phyloP scores from a whole-genome alignment of 2,329 filamentous ascomycete species.

The Xylariaceae sp. region DNA sequence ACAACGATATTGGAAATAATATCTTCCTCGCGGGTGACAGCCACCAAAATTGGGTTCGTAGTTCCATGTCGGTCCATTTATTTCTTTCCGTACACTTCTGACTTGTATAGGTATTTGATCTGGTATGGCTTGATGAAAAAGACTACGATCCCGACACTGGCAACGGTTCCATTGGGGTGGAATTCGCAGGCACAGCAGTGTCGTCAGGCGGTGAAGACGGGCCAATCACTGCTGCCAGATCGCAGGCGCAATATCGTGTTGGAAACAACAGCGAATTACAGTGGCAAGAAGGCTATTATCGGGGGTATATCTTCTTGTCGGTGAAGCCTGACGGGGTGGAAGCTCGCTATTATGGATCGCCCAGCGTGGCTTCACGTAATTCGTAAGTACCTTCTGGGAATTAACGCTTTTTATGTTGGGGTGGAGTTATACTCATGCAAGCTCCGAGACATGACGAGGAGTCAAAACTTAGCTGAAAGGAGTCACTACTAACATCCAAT shows the following conservation, averaged over 20 bases:
- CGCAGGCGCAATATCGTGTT: conserved; percentile 31
- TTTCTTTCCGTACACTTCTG: conserved; percentile 1
- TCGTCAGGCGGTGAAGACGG: conserved; percentile 59
- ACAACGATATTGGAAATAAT: conserved; percentile 67
- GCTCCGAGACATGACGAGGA: no score
- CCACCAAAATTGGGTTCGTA: conserved; percentile 59
- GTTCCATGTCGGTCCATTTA: neutral
- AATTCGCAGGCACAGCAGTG: conserved; percentile 66
- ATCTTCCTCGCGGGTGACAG: conserved; percentile 69
- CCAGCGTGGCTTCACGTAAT: conserved; percentile 56
- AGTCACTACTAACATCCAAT: no score
- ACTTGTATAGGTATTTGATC: conserved; percentile 38
- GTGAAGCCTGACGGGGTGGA: conserved; percentile 53
- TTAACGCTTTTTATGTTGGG: no score
- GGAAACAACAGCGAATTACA: conserved; percentile 58
- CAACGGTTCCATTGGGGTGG: conserved; percentile 54
- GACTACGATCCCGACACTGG: conserved; percentile 52
- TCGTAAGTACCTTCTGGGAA: no score
- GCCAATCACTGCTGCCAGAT: conserved; percentile 48
- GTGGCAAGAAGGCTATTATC: conserved; percentile 71
- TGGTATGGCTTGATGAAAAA: conserved; percentile 54
- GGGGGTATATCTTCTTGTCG: conserved; percentile 67
- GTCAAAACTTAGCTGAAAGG: no score
- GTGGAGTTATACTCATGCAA: no score
- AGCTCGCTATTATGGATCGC: conserved; percentile 61